Base-by-base conservation (phyloP, 176 grass and related monocot genomes). In the Leersia perrieri region DNA sequence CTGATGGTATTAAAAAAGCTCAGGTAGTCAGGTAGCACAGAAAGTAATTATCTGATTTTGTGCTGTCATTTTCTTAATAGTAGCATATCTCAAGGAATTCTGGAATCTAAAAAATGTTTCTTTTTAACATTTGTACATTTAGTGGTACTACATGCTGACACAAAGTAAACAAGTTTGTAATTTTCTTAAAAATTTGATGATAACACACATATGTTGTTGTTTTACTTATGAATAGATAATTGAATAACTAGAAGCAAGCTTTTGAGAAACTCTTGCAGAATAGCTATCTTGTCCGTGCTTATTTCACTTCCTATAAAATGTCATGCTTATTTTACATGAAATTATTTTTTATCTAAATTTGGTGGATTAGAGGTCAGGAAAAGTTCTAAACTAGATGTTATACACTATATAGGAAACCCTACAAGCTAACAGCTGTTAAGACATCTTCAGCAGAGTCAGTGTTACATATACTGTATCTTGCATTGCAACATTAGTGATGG, bases 11-110 rank as follows among this genome's bases (percentile, higher is more conserved):
- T 47, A 64, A 78, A 62, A 92, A 92, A 81, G 76, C 88, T 91
- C 83, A 98, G 90, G 95, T 98, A 87, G 35, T 91, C 85, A 98
- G 88, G 95, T 98, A 87, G 35, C 16, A 15, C 33, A 68, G 36
- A 2, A 3, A 29, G 4, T 63, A 51, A 23, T 36, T 63, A n/a
- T 88, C 16, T 69, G 7, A 47, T 74, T 15, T 73, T 12, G 3
- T 28, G 4, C 22, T 40, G 31, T 66, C 33, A 45, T 47, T 49
- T 63, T 64, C 75, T 42, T 31, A 74, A 74, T 73, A 29, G 33
- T 28, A 42, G 3, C 58, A 82, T 65, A 74, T 74, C 15, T 63
- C 47, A n/a, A 79, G 20, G 31, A 67, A 33, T 33, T 23, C 5
- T 22, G 7, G n/a, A 36, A 27, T 77, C 42, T 68, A n/a, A 41